A percentile compares a stretch with the other conserved stretches of the same genome.
Conservation (phyloP, 2,329 filamentous ascomycete species). For the Stagonosporopsis chrysanthemi region DNA sequence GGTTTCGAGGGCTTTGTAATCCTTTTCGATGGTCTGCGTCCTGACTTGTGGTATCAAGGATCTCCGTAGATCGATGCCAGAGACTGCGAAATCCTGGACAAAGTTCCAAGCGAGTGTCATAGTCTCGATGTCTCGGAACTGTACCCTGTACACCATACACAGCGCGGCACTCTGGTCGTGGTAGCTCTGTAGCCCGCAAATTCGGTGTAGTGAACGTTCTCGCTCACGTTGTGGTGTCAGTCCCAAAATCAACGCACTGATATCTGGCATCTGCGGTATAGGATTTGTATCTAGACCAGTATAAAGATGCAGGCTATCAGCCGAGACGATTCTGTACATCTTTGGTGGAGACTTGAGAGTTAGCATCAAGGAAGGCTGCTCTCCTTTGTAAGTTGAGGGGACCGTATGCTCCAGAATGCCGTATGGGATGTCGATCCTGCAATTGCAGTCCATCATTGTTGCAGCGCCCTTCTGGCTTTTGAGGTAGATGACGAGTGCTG, state of each 20-base stretch:
- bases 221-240: neutral
- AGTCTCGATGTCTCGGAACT: slow-evolving; percentile 26
- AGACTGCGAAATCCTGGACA: slow-evolving; percentile 37
- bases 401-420: slow-evolving; percentile 51
- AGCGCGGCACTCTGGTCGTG: slow-evolving; percentile 53
- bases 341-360: slow-evolving; percentile 51
- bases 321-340: slow-evolving; percentile 41
- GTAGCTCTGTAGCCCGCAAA: slow-evolving; percentile 46
- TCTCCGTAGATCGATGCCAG: slow-evolving; percentile 24
- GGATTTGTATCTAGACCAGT: slow-evolving; percentile 16
- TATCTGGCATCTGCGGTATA: neutral
- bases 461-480: slow-evolving; percentile 5
- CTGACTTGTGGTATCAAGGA: slow-evolving; percentile 56
- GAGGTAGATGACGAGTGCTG: slow-evolving; percentile 37
- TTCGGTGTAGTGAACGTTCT: slow-evolving; percentile 32
- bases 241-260: slow-evolving; percentile 15
- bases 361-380: slow-evolving; percentile 42
- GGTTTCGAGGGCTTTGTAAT: slow-evolving; percentile 49
- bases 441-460: slow-evolving; percentile 26
- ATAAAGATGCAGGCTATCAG: slow-evolving; percentile 31
- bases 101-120: slow-evolving; percentile 46
- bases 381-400: slow-evolving; percentile 28
- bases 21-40: slow-evolving; percentile 63
- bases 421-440: slow-evolving; percentile 54
- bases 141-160: slow-evolving; percentile 60